These are phyloP conservation scores for Cercospora zeina DNA, from an alignment of 2,329 filamentous ascomycete species.

Conservation along the genomic window DNA sequence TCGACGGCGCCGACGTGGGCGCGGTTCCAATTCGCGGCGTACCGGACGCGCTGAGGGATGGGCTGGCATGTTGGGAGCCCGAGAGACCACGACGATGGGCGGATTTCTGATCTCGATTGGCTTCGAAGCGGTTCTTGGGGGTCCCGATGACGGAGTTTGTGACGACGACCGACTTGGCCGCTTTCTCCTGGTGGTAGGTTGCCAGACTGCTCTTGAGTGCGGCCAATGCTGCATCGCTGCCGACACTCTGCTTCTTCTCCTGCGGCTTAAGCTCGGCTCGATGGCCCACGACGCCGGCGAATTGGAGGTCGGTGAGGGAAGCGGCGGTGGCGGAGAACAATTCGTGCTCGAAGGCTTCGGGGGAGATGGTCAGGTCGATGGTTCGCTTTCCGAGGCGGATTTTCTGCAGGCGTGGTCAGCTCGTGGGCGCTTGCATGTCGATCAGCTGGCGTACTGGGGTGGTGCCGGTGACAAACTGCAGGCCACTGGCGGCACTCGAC, in stretches of 20 bases:
- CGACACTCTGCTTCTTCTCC: constrained; percentile 57
- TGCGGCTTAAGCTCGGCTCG: constrained; percentile 45
- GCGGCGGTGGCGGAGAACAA: constrained; percentile 53
- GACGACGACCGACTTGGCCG: constrained; percentile 52
- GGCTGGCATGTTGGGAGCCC: constrained; percentile 42
- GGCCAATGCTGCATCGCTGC: constrained; percentile 60
- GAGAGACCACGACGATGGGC: constrained; percentile 30
- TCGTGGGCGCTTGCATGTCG: background rate
- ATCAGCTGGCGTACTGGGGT: constrained; percentile 36
- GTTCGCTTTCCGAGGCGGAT: constrained; percentile 60
- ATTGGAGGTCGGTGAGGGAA: constrained; percentile 53
- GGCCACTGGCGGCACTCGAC: constrained; percentile 32
- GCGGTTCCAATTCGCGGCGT: constrained; percentile 34
- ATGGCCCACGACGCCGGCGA: constrained; percentile 59
- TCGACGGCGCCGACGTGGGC: constrained; percentile 47
- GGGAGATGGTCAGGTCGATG: constrained; percentile 55
- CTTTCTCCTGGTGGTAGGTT: constrained; percentile 60
- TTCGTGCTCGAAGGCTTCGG: constrained; percentile 59
- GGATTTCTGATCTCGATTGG: constrained; percentile 35
- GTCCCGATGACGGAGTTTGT: constrained; percentile 40
- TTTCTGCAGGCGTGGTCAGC: constrained; percentile 42
- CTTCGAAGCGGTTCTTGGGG: constrained; percentile 40
- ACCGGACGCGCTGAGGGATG: constrained; percentile 44
- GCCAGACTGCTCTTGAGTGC: constrained; percentile 61
- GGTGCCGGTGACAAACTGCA: constrained; percentile 40